A percentile compares a stretch with the other conserved stretches of the same genome.
Evolutionary conservation across 768 basidiomycete species (phyloP).

Genomic region (Lyophyllum semitale): DNA sequence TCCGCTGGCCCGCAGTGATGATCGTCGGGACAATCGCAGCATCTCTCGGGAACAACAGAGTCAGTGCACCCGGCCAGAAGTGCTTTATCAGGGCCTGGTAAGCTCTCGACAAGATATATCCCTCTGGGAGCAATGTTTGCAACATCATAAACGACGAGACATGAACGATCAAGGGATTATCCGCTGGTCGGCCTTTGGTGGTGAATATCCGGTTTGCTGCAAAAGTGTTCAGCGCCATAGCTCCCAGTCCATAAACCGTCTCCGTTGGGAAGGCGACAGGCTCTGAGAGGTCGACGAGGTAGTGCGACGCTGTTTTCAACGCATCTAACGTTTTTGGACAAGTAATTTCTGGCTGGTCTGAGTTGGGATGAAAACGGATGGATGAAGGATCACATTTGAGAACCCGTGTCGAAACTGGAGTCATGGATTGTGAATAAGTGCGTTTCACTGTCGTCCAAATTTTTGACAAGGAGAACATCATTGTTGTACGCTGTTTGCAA

Average conservation of each 20-base stretch:
- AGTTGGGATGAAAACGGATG: constrained; percentile 52
- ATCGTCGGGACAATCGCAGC: constrained; percentile 62
- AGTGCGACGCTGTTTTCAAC: constrained; percentile 55
- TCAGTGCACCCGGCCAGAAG: constrained; percentile 96
- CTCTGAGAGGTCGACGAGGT: constrained; percentile 48
- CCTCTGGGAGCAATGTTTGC: constrained; percentile 64
- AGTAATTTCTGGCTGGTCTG: constrained; percentile 49
- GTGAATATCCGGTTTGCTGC: constrained; percentile 79
- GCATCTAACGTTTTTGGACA: constrained; percentile 53
- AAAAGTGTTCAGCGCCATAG: constrained; percentile 63
- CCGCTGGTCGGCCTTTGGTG: constrained; percentile 89
- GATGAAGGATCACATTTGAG: constrained; percentile 64
- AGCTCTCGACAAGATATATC: constrained; percentile 58
- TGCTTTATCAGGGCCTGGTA: constrained; percentile 76
- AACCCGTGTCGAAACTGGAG: constrained; percentile 34
- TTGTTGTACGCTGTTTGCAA: constrained; percentile 14
- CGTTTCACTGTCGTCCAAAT: constrained; percentile 32
- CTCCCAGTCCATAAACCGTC: constrained; percentile 98
- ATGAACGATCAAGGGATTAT: constrained; percentile 98
- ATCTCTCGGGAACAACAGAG: constrained; percentile 84
- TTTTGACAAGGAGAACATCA: constrained; percentile 19
- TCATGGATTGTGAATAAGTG: constrained; percentile 25
- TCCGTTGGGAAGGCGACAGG: constrained; percentile 94
- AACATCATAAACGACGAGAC: constrained; percentile 89
- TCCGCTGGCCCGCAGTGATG: constrained; percentile 77